These are phyloP conservation scores for Sporisorium graminicola DNA, from an alignment of 1,284 basidiomycete species.

Conservation along the genomic window DNA sequence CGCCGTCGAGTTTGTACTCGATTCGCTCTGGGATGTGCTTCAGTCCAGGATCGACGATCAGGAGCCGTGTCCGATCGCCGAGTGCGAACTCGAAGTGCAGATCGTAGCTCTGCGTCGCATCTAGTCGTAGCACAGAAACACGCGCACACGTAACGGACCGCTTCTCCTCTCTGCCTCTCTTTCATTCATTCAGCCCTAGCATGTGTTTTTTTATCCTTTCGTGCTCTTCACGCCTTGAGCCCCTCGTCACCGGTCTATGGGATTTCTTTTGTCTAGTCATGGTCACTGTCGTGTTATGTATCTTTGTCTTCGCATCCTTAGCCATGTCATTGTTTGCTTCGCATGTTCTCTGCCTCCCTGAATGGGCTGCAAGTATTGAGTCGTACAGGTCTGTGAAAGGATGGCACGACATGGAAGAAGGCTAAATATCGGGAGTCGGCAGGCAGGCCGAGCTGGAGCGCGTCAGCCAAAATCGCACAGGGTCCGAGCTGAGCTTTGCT, in stretches of 20 bases:
- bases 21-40: conserved; percentile 70
- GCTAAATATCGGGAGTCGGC: conserved; percentile 7
- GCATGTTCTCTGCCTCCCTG: too few relatives aligned
- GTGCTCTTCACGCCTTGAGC: neutral
- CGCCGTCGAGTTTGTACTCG: conserved; percentile 69
- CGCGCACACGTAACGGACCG: neutral
- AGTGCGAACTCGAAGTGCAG: conserved; percentile 70
- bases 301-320: conserved; percentile 1
- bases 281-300: conserved; percentile 21
- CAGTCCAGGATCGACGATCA: conserved; percentile 52
- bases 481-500: conserved; percentile 17
- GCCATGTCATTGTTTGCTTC: neutral
- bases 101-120: conserved; percentile 66
- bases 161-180: neutral
- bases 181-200: neutral
- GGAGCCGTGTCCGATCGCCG: conserved; percentile 43
- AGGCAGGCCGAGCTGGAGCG: neutral
- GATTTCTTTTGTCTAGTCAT: conserved; percentile 12
- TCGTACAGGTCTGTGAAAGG: neutral
- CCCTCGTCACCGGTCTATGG: conserved; percentile 14
- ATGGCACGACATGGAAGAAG: neutral
- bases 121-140: conserved; percentile 11
- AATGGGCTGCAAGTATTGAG: neutral
- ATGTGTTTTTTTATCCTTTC: neutral
- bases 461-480: conserved; percentile 3